Base-by-base conservation (phyloP, 495 filamentous ascomycete genomes). In the Arthonia radiata region DNA sequence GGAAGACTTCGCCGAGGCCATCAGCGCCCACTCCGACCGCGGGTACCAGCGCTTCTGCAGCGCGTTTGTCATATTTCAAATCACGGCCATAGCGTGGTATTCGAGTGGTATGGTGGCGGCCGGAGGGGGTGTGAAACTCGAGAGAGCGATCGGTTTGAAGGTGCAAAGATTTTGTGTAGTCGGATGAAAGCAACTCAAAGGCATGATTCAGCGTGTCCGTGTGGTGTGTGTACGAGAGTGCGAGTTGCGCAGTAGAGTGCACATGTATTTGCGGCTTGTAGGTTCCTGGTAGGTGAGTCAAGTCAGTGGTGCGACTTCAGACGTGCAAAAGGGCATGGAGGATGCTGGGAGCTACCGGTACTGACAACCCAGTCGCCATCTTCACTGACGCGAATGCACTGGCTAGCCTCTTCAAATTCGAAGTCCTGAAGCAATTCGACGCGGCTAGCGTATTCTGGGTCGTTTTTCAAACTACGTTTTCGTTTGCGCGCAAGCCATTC, bases 321-420 rank as follows among this genome's bases (percentile, higher is more conserved):
- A 16, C 15, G 16, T 15, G 26, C 13, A 8, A 30, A 16, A 39
- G 30, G 14, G 2, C 32, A 27, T 27, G 31, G 31, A 13, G 9
- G n/a, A 13, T 29, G 15, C 11, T 25, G 11, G 10, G 16, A 9
- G 18, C 12, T 15, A 15, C 83, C 86, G 36, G 83, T 89, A 37
- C 79, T 90, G 76, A 94, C 89, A 6, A 92, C 78, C 77, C 86
- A 99, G 40, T 94, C 71, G 18, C 83, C 82, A 63, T 99, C 89
- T 31, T 93, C 86, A 43, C 78, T 90, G 17, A 79, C 73, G 18
- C 79, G 57, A 25, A 99, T 60, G 44, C 83, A 93, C 24, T 71
- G 64, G 43, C 82, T 92, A n/a, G 89, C 81, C 48, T 99, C 89
- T 41, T 94, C 86, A 35, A 94, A 99, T 40, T 90, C 82, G 43